phyloP scores from a whole-genome alignment of 1,139 yeast genomes.

The Geotrichum carabidarum region DNA sequence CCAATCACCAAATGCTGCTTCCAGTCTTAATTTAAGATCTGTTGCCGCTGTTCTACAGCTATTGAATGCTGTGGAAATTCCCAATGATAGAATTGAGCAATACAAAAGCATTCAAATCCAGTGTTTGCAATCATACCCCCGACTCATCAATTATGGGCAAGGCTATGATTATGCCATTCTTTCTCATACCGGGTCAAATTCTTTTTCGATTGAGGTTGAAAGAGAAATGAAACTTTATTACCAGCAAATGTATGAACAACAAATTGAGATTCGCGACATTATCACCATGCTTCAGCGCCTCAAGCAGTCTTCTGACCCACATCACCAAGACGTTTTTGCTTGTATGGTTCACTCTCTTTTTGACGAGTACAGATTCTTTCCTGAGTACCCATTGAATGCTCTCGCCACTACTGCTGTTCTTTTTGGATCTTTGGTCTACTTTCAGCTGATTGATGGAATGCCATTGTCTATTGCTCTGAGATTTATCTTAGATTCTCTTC shows the following conservation, averaged over 20 bases:
- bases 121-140: constrained; percentile 81
- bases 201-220: constrained; percentile 71
- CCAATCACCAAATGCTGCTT: constrained; percentile 32
- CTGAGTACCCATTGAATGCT: constrained; percentile 92
- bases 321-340: constrained; percentile 95
- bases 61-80: constrained; percentile 33
- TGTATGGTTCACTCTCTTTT: constrained; percentile 94
- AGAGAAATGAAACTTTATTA: constrained; percentile 89
- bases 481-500: constrained; percentile 79
- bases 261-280: constrained; percentile 82
- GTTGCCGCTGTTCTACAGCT: constrained; percentile 36
- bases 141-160: constrained; percentile 85
- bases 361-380: constrained; percentile 90
- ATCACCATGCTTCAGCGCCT: constrained; percentile 74
- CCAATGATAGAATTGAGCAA: constrained; percentile 52
- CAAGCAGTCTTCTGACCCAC: constrained; percentile 74
- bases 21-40: constrained; percentile 33
- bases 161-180: constrained; percentile 86
- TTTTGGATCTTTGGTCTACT: constrained; percentile 86
- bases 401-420: constrained; percentile 91
- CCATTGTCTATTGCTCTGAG: constrained; percentile 86
- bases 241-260: constrained; percentile 91
- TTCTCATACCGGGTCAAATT: constrained; percentile 51
- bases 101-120: constrained; percentile 71
- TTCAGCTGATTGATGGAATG: constrained; percentile 80